Percentiles rank a stretch among this genome's conserved stretches.
These are phyloP conservation scores for Leishmania turanica DNA, from an alignment of 208 protist species.

Conservation along the genomic window DNA sequence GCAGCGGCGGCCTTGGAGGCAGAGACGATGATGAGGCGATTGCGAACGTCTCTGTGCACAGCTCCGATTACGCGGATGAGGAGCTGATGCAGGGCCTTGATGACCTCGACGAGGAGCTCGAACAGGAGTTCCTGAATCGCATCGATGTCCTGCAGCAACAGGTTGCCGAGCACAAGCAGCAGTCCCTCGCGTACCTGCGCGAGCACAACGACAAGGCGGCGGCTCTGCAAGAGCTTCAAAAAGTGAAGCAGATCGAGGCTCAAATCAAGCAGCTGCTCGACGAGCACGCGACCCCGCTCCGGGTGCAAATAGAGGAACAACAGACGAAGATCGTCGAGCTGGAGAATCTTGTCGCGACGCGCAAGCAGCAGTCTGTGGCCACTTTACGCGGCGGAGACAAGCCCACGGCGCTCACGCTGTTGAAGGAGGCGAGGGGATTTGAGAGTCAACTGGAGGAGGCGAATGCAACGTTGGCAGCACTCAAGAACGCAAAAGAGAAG, in stretches of 20 bases:
- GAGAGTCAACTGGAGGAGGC: slow-evolving; percentile 32
- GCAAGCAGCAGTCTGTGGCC: slow-evolving; percentile 39
- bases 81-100: slow-evolving; percentile 41
- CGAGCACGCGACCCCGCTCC: slow-evolving; percentile 31
- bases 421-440: slow-evolving; percentile 42
- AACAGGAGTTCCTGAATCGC: slow-evolving; percentile 33
- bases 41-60: slow-evolving; percentile 43
- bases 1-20: neutral
- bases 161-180: slow-evolving; percentile 28
- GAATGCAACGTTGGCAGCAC: slow-evolving; percentile 12
- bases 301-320: slow-evolving; percentile 31
- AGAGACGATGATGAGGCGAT: slow-evolving; percentile 29
- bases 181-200: slow-evolving; percentile 18
- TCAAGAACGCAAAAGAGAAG: slow-evolving; percentile 18
- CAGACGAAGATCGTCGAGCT: slow-evolving; percentile 24
- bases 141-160: slow-evolving; percentile 26
- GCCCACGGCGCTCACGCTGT: slow-evolving; percentile 32
- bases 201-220: slow-evolving; percentile 31
- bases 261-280: slow-evolving; percentile 20
- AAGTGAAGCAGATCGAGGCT: slow-evolving; percentile 33
- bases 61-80: slow-evolving; percentile 40
- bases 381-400: slow-evolving; percentile 38
- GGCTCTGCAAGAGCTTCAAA: slow-evolving; percentile 31
- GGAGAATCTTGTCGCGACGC: slow-evolving; percentile 29
- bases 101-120: slow-evolving; percentile 45